Conservation (phyloP, 495 filamentous ascomycete genomes). For the Lasiosphaeria ovina region DNA sequence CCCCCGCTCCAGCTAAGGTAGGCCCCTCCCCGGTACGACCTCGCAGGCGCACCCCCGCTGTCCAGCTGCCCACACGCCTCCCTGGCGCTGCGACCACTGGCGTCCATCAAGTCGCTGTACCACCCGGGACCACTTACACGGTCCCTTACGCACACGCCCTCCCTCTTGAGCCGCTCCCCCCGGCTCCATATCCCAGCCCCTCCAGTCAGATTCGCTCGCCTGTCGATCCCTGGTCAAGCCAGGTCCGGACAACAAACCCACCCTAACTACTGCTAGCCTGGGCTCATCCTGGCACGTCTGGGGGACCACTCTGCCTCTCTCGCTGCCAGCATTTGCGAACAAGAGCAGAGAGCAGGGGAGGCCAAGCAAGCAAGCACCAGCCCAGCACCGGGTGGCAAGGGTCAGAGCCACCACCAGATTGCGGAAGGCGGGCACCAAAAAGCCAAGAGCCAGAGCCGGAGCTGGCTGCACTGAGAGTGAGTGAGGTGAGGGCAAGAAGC, state of each 20-base stretch:
- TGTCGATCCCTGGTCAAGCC: slow-evolving; percentile 25
- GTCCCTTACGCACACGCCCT: slow-evolving; percentile 23
- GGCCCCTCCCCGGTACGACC: slow-evolving; percentile 18
- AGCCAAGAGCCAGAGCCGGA: background rate
- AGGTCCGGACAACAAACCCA: slow-evolving; percentile 29
- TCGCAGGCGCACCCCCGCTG: slow-evolving; percentile 23
- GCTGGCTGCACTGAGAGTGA: no score
- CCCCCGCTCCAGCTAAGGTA: slow-evolving; percentile 1
- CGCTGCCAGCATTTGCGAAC: background rate
- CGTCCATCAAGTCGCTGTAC: slow-evolving; percentile 13
- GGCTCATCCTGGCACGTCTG: slow-evolving; percentile 22
- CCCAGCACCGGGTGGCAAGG: background rate
- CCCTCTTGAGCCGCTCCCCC: slow-evolving; percentile 7
- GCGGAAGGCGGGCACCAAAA: background rate
- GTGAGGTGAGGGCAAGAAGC: no score
- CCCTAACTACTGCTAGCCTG: slow-evolving; percentile 22
- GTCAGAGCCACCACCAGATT: background rate
- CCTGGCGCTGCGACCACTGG: slow-evolving; percentile 14
- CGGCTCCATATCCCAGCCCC: slow-evolving; percentile 29
- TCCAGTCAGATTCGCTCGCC: slow-evolving; percentile 23
- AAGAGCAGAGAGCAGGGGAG: background rate
- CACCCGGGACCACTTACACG: slow-evolving; percentile 20
- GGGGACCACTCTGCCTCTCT: slow-evolving; percentile 15
- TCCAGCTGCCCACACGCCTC: slow-evolving; percentile 26
- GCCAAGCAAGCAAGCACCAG: background rate